Evolutionary conservation across 495 filamentous ascomycete species (phyloP), one percentile per base, ranked within the genome.

Genomic region (Darksidea phi): DNA sequence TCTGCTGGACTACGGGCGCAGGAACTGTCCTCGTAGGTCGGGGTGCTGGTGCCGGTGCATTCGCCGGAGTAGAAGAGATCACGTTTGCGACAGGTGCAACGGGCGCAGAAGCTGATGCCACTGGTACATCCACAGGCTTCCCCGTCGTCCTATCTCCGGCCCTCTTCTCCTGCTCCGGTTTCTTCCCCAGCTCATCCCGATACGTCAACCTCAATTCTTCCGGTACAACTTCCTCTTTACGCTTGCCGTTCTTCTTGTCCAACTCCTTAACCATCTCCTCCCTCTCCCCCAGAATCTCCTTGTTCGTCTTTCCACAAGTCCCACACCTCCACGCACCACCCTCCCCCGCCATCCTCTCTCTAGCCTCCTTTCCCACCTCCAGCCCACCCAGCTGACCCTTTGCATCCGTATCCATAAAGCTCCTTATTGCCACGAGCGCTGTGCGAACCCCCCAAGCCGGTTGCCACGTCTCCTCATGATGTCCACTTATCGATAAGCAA

Each of bases 401-500:
- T 1, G 83, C 79, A 55, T 87, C 85, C 20, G 82, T 86, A 67
- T 88, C 87, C 87, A 90, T 90, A 70, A 90, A 90, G 24, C 75
- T 77, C 37, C 87, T 75, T 28, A 88, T 77, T 21, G 87, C 87
- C 12, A 88, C 84, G 25, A 90, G 76, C 7, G 87, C 87, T 1
- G 87, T 90, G 49, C 94, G 80, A 6, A 98, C 84, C 0, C 94
- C 93, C 94, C 94, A 98, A 0, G 94, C 94, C 1, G 94, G 94
- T 80, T 95, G 91, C 94, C 94, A 98, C 23, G 88, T 93, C 75
- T 98, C 94, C 74, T 96, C 94, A 75, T 98, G 94, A 74, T 97
- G 93, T 8, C 91, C 94, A 34, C 82, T 87, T 71, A 98, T 98
- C 54, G 82, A 86, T 6, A 98, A 83, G 71, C 94, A 98, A 65